Evolutionary conservation across 177 flowering plant species (phyloP).

Genomic region (Vitis hybrid): DNA sequence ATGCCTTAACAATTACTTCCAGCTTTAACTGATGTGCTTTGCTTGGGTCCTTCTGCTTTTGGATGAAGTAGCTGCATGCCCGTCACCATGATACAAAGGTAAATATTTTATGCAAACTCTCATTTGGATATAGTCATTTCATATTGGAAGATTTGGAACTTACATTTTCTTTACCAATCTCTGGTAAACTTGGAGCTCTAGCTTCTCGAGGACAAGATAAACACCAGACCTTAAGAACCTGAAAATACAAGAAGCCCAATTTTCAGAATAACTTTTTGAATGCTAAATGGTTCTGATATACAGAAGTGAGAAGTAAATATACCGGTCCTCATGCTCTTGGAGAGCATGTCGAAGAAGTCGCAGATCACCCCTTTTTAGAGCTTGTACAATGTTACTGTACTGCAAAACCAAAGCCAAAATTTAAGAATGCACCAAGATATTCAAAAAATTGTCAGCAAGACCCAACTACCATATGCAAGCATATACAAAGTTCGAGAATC

Average conservation of each 20-base stretch:
- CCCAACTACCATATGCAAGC: too few relatives aligned
- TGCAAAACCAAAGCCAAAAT: slow-evolving; percentile 25
- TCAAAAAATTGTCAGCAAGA: too few relatives aligned
- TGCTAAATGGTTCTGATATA: background rate
- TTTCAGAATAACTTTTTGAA: background rate
- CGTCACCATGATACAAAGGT: too few relatives aligned
- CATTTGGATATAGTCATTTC: too few relatives aligned
- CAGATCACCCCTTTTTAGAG: slow-evolving; percentile 88
- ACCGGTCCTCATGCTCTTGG: slow-evolving; percentile 88
- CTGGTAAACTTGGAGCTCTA: slow-evolving; percentile 97
- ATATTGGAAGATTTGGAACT: slow-evolving; percentile 16
- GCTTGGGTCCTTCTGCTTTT: slow-evolving; percentile 83
- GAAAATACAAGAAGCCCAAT: slow-evolving; percentile 15
- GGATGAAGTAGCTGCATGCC: slow-evolving; percentile 66
- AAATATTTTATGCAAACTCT: too few relatives aligned
- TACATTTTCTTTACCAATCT: slow-evolving; percentile 91
- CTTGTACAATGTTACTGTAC: slow-evolving; percentile 69
- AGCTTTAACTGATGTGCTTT: slow-evolving; percentile 94
- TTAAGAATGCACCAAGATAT: background rate
- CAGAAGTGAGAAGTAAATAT: slow-evolving; percentile 9
- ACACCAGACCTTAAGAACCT: slow-evolving; percentile 97
- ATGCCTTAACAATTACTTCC: slow-evolving; percentile 88
- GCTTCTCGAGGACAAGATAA: slow-evolving; percentile 94
- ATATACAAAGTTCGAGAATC: too few relatives aligned
- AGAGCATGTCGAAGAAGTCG: slow-evolving; percentile 88